Percentiles rank a stretch among this genome's conserved stretches.
These are phyloP conservation scores for Silene uniflora DNA, from an alignment of 148 eudicot species.

Conservation along the genomic window DNA sequence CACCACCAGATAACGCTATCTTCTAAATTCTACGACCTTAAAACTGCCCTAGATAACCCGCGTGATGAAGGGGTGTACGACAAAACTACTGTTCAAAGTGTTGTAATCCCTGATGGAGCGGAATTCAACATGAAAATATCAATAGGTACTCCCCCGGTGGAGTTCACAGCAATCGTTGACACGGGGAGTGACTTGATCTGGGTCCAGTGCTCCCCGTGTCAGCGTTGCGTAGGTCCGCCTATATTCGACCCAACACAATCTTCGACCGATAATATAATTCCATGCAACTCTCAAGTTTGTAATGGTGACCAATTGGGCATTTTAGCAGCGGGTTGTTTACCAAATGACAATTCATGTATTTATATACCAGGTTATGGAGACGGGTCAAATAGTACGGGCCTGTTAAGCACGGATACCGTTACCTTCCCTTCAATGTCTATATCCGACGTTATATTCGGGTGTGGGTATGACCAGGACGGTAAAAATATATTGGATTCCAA, in stretches of 20 bases:
- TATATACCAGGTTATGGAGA: conserved; percentile 9
- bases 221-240: too few relatives aligned
- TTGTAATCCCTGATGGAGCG: background rate
- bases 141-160: conserved; percentile 30
- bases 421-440: too few relatives aligned
- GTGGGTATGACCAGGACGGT: too few relatives aligned
- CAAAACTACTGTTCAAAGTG: background rate
- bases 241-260: too few relatives aligned
- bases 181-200: conserved; percentile 40
- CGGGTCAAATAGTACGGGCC: conserved; percentile 1
- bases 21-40: too few relatives aligned
- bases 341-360: too few relatives aligned
- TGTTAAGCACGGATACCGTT: conserved; percentile 15
- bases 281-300: conserved; percentile 22
- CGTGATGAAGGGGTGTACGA: too few relatives aligned
- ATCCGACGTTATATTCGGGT: too few relatives aligned
- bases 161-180: conserved; percentile 22
- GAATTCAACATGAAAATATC: conserved; percentile 23
- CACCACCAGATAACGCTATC: too few relatives aligned
- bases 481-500: too few relatives aligned
- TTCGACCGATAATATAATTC: too few relatives aligned
- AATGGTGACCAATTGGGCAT: background rate
- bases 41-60: background rate
- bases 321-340: background rate
- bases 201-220: too few relatives aligned